phyloP scores from a whole-genome alignment of 164 flowering plant species.

The Buxus sempervirens region DNA sequence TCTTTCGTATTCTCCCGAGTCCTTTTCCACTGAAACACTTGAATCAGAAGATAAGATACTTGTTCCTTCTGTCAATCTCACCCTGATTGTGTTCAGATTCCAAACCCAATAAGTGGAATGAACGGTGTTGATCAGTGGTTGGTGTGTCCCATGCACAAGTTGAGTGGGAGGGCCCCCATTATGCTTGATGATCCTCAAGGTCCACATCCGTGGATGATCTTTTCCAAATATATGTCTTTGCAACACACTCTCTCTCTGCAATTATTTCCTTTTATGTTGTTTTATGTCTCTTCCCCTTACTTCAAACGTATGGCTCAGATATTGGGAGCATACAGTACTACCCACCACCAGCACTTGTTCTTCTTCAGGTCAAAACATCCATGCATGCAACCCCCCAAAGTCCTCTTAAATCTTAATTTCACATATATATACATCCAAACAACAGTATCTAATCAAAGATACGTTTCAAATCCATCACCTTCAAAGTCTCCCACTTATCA shows the following conservation, averaged over 20 bases:
- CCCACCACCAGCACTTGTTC: slow-evolving; percentile 2
- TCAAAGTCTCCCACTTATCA: not conserved
- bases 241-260: slow-evolving; percentile 3
- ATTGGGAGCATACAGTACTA: slow-evolving; percentile 21
- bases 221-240: not conserved
- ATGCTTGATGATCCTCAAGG: not conserved
- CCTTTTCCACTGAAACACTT: too few relatives aligned
- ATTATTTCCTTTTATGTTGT: not conserved
- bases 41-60: too few relatives aligned
- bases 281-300: not conserved
- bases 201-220: too few relatives aligned
- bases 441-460: slow-evolving; percentile 5
- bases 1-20: too few relatives aligned
- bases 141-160: not conserved
- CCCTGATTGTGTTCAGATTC: not conserved
- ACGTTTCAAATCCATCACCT: slow-evolving; percentile 17
- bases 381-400: slow-evolving; percentile 20
- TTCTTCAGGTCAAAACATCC: slow-evolving; percentile 22
- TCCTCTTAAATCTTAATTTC: not conserved
- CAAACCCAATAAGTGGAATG: not conserved
- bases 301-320: slow-evolving; percentile 6
- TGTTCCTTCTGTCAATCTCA: not conserved
- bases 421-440: not conserved
- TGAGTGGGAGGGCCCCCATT: too few relatives aligned
- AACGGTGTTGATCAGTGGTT: not conserved